A percentile compares a stretch with the other conserved stretches of the same genome.
These are phyloP conservation scores for Fraxinus albicans DNA, from an alignment of 305 asterid species.

Conservation along the genomic window DNA sequence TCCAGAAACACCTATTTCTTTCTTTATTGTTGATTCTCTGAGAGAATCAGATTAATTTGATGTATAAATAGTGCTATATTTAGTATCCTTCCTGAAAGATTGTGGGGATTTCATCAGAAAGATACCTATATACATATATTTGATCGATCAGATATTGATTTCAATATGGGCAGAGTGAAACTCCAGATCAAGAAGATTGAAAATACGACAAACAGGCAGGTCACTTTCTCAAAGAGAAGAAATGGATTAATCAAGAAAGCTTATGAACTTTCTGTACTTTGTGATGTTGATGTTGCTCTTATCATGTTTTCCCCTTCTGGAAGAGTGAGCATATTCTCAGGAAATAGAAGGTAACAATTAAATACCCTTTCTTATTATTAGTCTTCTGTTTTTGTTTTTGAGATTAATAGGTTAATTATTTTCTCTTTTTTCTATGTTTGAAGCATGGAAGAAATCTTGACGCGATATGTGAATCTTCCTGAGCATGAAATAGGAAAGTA, in stretches of 20 bases:
- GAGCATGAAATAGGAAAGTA: conserved; percentile 91
- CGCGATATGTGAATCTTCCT: conserved; percentile 69
- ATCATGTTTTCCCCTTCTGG: conserved; percentile 97
- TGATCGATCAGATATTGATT: not conserved
- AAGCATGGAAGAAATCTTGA: conserved; percentile 75
- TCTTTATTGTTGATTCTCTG: conserved; percentile 20
- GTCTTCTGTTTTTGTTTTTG: not conserved
- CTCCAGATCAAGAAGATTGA: conserved; percentile 90
- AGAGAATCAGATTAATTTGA: conserved; percentile 1
- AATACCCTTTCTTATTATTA: not conserved
- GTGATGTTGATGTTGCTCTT: conserved; percentile 93
- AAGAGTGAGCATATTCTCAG: conserved; percentile 70
- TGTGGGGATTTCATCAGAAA: conserved; percentile 7
- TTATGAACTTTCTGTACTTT: conserved; percentile 91
- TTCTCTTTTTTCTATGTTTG: not conserved
- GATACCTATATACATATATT: not conserved
- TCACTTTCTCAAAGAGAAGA: conserved; percentile 94
- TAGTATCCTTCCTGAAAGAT: conserved; percentile 29
- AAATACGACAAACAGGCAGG: conserved; percentile 93
- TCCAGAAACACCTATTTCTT: conserved; percentile 5
- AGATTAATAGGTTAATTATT: not conserved
- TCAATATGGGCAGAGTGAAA: conserved; percentile 82
- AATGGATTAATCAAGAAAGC: conserved; percentile 94
- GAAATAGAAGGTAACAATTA: conserved; percentile 50
- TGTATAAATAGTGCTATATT: conserved; percentile 28